Percentiles rank a stretch among this genome's conserved stretches.
phyloP scores from a whole-genome alignment of 2,329 filamentous ascomycete genomes.

The Nemania diffusa region DNA sequence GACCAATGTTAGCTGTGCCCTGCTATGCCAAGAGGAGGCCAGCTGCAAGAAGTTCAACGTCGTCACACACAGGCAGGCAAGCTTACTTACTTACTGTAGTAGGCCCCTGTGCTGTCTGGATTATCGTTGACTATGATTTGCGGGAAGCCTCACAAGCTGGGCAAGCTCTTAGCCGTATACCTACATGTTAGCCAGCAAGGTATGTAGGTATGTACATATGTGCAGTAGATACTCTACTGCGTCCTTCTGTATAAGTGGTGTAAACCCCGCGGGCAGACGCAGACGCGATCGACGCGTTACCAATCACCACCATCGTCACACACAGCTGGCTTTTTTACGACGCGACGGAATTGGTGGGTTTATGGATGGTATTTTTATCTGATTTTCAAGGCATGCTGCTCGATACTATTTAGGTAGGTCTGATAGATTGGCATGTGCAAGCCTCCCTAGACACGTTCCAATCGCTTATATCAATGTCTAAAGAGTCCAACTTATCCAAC shows the following conservation, averaged over 20 bases:
- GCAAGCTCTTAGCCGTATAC: background rate
- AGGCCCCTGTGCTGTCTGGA: conserved; percentile 2
- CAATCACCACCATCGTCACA: background rate
- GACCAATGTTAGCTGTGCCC: conserved; percentile 20
- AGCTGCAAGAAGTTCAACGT: conserved; percentile 35
- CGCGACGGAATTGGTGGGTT: conserved; percentile 9
- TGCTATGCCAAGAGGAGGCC: conserved; percentile 31
- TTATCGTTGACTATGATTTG: conserved; percentile 13
- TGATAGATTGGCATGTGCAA: conserved; percentile 17
- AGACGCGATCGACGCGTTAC: conserved; percentile 17
- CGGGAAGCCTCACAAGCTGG: conserved; percentile 18
- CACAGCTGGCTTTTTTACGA: background rate
- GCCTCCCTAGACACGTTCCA: conserved; percentile 9
- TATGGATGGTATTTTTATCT: background rate
- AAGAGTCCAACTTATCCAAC: background rate
- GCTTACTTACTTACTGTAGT: background rate
- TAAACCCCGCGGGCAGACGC: background rate
- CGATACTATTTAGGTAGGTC: background rate
- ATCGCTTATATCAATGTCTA: background rate
- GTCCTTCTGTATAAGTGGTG: too few relatives aligned
- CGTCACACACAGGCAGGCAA: conserved; percentile 34
- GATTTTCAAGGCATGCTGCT: background rate
- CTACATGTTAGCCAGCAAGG: background rate
- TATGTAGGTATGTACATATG: too few relatives aligned
- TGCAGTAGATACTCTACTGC: too few relatives aligned